phyloP scores from a whole-genome alignment of 345 rosid species.

The Excoecaria cochinchinensis region DNA sequence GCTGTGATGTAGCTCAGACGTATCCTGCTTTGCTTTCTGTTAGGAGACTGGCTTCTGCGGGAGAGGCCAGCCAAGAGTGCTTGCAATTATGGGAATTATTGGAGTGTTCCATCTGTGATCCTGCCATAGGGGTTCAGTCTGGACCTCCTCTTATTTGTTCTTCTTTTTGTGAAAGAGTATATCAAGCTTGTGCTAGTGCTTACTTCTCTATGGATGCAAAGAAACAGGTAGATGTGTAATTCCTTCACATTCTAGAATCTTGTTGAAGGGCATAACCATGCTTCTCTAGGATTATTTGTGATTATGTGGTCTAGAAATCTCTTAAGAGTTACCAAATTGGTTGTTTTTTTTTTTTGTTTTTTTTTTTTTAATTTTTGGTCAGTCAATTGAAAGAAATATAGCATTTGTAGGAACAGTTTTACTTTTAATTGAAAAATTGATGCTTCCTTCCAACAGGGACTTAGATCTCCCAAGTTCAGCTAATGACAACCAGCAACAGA shows the following conservation, averaged over 20 bases:
- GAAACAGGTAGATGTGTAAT: slow-evolving; percentile 44
- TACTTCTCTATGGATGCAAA: slow-evolving; percentile 81
- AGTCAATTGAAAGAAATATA: background rate
- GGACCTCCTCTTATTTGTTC: slow-evolving; percentile 83
- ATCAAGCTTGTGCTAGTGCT: slow-evolving; percentile 72
- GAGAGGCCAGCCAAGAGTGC: slow-evolving; percentile 80
- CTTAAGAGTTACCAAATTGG: background rate
- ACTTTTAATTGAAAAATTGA: background rate
- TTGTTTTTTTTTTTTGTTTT: too few species aligned
- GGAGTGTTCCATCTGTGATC: slow-evolving; percentile 98
- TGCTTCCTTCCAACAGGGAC: slow-evolving; percentile 12
- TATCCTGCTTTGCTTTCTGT: slow-evolving; percentile 74
- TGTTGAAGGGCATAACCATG: too few species aligned
- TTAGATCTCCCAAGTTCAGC: slow-evolving; percentile 1
- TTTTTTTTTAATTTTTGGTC: too few species aligned
- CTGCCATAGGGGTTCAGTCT: slow-evolving; percentile 69
- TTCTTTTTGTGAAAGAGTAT: slow-evolving; percentile 74
- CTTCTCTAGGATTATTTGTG: background rate
- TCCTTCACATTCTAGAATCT: background rate
- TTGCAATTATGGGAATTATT: slow-evolving; percentile 73
- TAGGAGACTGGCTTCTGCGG: slow-evolving; percentile 75
- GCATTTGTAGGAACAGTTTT: background rate
- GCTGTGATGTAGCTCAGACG: slow-evolving; percentile 85
- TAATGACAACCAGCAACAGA: background rate
- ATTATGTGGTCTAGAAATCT: background rate